A percentile compares a stretch with the other conserved stretches of the same genome.
Conservation (phyloP, 2,329 filamentous ascomycete species). For the Aspergillus udagawae region DNA sequence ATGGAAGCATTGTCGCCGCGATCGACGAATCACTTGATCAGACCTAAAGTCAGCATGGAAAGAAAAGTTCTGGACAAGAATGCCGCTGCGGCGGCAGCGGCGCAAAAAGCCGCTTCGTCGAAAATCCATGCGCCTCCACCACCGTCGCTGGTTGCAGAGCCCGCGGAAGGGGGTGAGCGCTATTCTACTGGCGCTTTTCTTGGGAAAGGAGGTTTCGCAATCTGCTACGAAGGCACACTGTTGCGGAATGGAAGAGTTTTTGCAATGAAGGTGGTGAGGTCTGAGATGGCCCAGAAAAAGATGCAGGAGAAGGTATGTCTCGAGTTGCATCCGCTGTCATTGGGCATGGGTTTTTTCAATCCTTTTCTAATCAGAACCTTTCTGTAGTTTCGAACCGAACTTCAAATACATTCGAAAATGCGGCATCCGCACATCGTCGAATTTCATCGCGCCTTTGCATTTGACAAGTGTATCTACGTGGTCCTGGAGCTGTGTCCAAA, state of each 20-base stretch:
- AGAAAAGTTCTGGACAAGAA: constrained; percentile 38
- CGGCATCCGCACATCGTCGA: constrained; percentile 92
- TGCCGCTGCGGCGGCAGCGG: constrained; percentile 21
- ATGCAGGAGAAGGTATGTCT: constrained; percentile 48
- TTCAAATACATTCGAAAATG: constrained; percentile 98
- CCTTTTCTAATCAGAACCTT: constrained; percentile 8
- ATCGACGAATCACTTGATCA: constrained; percentile 45
- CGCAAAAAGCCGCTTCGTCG: constrained; percentile 31
- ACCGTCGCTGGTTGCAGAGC: constrained; percentile 42
- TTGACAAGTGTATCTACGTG: constrained; percentile 83
- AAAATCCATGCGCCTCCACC: constrained; percentile 46
- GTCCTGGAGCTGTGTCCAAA: constrained; percentile 93
- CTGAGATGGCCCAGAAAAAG: constrained; percentile 48
- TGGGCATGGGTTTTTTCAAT: not conserved
- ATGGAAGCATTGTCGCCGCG: constrained; percentile 49
- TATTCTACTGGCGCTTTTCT: constrained; percentile 45
- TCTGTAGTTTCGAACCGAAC: constrained; percentile 66
- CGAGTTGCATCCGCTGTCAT: not conserved
- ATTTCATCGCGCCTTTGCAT: constrained; percentile 91
- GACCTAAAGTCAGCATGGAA: constrained; percentile 38
- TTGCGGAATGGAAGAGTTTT: constrained; percentile 42
- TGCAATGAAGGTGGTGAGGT: constrained; percentile 50
- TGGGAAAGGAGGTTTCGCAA: constrained; percentile 49
- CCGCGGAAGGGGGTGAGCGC: constrained; percentile 41
- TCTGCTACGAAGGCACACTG: constrained; percentile 47